These are phyloP conservation scores for Colletotrichum sp. DNA, from an alignment of 2,329 filamentous ascomycete genomes.

Conservation along the genomic window DNA sequence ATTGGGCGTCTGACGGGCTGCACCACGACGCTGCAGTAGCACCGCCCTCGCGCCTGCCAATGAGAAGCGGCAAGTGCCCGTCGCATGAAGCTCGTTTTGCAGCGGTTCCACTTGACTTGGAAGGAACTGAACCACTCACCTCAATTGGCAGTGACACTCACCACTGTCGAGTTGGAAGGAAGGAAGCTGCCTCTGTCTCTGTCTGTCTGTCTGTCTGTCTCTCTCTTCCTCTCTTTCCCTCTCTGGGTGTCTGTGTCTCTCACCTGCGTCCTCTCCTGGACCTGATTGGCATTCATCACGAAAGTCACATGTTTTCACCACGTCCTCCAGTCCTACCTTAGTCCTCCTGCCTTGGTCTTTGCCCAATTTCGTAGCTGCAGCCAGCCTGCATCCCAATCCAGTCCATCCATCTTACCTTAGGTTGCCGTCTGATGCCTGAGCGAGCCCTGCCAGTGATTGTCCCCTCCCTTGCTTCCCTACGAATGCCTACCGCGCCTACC, in stretches of 20 bases:
- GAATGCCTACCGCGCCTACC: background rate
- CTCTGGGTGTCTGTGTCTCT: background rate
- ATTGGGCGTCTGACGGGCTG: background rate
- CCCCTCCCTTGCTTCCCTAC: background rate
- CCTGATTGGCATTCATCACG: background rate
- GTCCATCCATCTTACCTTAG: background rate
- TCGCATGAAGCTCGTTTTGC: constrained; percentile 6
- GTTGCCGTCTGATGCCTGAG: background rate
- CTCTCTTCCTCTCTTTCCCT: background rate
- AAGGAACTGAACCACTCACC: background rate
- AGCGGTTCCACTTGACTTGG: background rate
- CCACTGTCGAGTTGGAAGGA: background rate
- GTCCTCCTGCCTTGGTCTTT: background rate
- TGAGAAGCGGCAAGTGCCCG: background rate
- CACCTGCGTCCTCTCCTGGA: background rate
- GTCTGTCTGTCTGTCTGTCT: background rate
- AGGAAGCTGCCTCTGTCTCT: background rate
- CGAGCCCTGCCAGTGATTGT: background rate
- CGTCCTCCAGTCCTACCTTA: background rate
- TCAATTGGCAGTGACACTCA: background rate
- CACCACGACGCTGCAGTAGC: constrained; percentile 10
- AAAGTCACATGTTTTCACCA: constrained; percentile 13
- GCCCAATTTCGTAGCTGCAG: constrained; percentile 2
- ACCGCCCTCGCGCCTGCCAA: background rate
- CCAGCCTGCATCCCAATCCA: background rate